Percentiles rank a stretch among this genome's conserved stretches.
Evolutionary conservation across 306 rosid genomes (phyloP).

Genomic region (Oemleria cerasiformis): DNA sequence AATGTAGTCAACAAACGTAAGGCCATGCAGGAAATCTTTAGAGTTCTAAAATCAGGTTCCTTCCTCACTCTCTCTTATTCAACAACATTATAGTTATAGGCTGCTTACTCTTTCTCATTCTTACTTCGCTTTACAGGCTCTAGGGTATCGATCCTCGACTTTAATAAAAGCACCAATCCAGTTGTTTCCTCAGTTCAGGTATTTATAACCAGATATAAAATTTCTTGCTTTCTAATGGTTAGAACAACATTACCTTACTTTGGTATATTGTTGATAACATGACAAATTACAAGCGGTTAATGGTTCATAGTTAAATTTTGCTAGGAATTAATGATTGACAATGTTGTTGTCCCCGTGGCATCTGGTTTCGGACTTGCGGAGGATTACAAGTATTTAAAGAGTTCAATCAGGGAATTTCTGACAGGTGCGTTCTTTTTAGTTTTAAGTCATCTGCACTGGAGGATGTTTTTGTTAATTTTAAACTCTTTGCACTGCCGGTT

Average conservation of each 20-base stretch:
- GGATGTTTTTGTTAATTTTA: background rate
- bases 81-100: slow-evolving; percentile 1
- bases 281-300: background rate
- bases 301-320: slow-evolving; percentile 22
- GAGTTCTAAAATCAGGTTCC: slow-evolving; percentile 77
- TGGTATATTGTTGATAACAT: background rate
- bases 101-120: slow-evolving; percentile 14
- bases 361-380: slow-evolving; percentile 73
- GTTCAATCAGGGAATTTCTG: slow-evolving; percentile 71
- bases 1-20: slow-evolving; percentile 68
- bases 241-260: background rate
- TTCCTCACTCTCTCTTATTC: background rate
- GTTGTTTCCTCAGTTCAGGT: slow-evolving; percentile 59
- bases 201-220: slow-evolving; percentile 16
- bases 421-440: slow-evolving; percentile 49
- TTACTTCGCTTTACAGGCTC: slow-evolving; percentile 52
- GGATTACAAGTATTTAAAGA: slow-evolving; percentile 71
- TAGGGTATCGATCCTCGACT: slow-evolving; percentile 68
- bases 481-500: background rate
- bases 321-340: slow-evolving; percentile 88
- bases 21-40: slow-evolving; percentile 66
- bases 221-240: background rate
- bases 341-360: slow-evolving; percentile 77
- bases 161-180: slow-evolving; percentile 61
- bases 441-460: background rate